Conservation (phyloP, 805 yeast genomes). For the Candida argentea region DNA sequence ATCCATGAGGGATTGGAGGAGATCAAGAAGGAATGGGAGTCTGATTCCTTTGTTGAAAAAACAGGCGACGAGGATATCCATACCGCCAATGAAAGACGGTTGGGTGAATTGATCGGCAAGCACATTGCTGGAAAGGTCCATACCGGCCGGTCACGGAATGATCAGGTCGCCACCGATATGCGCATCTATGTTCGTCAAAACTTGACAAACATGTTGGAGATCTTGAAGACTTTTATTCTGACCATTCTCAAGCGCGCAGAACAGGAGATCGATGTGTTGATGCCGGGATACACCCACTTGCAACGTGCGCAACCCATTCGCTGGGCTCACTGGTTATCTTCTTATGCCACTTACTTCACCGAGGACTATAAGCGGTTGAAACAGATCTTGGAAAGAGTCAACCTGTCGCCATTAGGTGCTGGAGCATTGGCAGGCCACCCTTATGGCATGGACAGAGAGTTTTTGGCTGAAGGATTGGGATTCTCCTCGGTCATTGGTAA, state of each 20-base stretch:
- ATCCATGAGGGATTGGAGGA: slow-evolving; percentile 74
- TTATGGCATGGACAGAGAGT: slow-evolving; percentile 95
- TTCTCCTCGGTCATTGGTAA: slow-evolving; percentile 87
- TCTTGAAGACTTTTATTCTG: slow-evolving; percentile 52
- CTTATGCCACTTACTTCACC: slow-evolving; percentile 89
- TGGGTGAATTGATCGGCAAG: slow-evolving; percentile 92
- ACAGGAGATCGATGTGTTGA: slow-evolving; percentile 77
- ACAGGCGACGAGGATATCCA: slow-evolving; percentile 96
- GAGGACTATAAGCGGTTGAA: slow-evolving; percentile 80
- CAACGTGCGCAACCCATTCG: slow-evolving; percentile 99
- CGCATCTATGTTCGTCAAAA: slow-evolving; percentile 83
- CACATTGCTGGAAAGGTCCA: slow-evolving; percentile 95
- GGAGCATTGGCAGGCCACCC: slow-evolving; percentile 99
- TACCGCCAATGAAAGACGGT: slow-evolving; percentile 95
- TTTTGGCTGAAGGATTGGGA: slow-evolving; percentile 67
- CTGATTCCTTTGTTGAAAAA: slow-evolving; percentile 56
- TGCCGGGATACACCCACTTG: slow-evolving; percentile 99
- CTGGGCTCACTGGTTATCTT: slow-evolving; percentile 96
- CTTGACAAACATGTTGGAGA: slow-evolving; percentile 47
- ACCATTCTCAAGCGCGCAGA: slow-evolving; percentile 69
- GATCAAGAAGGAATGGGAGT: slow-evolving; percentile 77
- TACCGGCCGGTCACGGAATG: slow-evolving; percentile 98
- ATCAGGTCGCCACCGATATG: slow-evolving; percentile 99
- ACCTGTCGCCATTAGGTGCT: slow-evolving; percentile 86
- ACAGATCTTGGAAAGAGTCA: slow-evolving; percentile 74